These are phyloP conservation scores for Sporisorium iseilematis-ciliati DNA, from an alignment of 1,284 basidiomycete genomes.

Conservation along the genomic window DNA sequence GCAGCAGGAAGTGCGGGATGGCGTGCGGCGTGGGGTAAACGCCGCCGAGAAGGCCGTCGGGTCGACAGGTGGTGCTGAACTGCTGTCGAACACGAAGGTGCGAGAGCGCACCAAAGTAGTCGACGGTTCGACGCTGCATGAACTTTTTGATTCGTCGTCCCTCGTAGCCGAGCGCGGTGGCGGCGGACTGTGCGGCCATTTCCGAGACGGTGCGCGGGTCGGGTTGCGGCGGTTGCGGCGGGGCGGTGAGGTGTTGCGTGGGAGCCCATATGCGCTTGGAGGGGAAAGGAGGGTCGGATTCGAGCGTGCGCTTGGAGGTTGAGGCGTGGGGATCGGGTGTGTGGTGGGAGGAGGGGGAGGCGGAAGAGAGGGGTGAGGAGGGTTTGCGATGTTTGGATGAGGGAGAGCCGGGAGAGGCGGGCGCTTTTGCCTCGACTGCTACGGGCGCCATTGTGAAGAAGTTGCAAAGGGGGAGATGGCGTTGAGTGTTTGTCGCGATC, in stretches of 20 bases:
- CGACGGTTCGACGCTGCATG: constrained; percentile 90
- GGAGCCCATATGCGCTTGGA: constrained; percentile 52
- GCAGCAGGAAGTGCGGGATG: constrained; percentile 77
- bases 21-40: constrained; percentile 58
- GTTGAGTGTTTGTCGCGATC: background rate
- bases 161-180: constrained; percentile 72
- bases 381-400: constrained; percentile 9
- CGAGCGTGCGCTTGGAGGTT: constrained; percentile 41
- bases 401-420: constrained; percentile 21
- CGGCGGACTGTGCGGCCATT: constrained; percentile 75
- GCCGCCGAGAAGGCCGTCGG: constrained; percentile 19
- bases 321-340: constrained; percentile 26
- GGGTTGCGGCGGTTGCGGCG: constrained; percentile 81
- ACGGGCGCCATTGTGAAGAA: constrained; percentile 19
- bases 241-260: constrained; percentile 71
- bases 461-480: background rate
- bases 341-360: constrained; percentile 9
- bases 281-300: constrained; percentile 24
- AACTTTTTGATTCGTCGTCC: constrained; percentile 86
- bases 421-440: constrained; percentile 13
- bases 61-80: constrained; percentile 12
- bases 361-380: constrained; percentile 10
- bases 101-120: constrained; percentile 88
- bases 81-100: constrained; percentile 75
- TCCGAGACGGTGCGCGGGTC: constrained; percentile 81